These are phyloP conservation scores for Rhamnella rubrinervis DNA, from an alignment of 331 rosid genomes.

Conservation along the genomic window DNA sequence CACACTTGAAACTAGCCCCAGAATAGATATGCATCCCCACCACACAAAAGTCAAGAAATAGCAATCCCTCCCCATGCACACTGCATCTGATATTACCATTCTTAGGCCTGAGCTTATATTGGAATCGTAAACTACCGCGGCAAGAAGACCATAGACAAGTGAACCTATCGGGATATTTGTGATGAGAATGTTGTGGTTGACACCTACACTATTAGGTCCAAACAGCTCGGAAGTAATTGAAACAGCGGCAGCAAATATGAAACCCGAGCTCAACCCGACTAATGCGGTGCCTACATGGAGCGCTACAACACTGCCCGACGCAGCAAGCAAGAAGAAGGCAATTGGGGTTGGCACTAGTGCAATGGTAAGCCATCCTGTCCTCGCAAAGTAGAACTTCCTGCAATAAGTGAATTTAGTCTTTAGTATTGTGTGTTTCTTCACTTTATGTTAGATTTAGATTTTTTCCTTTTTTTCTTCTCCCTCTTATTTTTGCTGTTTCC, in stretches of 20 bases:
- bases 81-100: conserved; percentile 29
- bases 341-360: conserved; percentile 89
- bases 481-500: no score
- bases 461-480: no score
- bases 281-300: conserved; percentile 68
- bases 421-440: neutral
- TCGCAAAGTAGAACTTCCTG: conserved; percentile 90
- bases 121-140: conserved; percentile 80
- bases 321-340: conserved; percentile 72
- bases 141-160: conserved; percentile 72
- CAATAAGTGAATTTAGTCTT: neutral
- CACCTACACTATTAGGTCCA: conserved; percentile 79
- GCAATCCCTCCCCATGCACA: conserved; percentile 89
- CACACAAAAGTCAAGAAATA: conserved; percentile 71
- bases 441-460: neutral
- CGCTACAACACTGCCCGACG: conserved; percentile 42
- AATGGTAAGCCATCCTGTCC: conserved; percentile 88
- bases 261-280: conserved; percentile 87
- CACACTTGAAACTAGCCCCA: conserved; percentile 68
- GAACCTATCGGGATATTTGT: conserved; percentile 95
- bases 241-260: conserved; percentile 95
- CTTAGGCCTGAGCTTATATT: conserved; percentile 33
- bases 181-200: conserved; percentile 86
- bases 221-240: conserved; percentile 88
- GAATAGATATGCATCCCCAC: conserved; percentile 81